Base-by-base conservation (phyloP, 139 green algal genomes). In the Trebouxia sp. region DNA sequence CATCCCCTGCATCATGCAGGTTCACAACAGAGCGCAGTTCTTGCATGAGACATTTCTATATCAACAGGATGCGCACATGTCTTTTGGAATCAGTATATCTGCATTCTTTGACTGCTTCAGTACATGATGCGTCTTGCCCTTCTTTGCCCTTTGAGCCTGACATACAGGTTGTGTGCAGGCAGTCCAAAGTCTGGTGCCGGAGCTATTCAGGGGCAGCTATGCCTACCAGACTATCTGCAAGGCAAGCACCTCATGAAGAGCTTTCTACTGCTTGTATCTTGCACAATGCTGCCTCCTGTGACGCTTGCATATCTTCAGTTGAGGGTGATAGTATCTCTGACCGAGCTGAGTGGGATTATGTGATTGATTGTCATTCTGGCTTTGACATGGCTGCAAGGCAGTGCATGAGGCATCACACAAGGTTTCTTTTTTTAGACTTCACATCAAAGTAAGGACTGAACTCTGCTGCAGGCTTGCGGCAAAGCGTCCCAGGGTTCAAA, bases 141-240 rank as follows among this genome's bases (percentile, higher is more conserved):
- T n/a, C n/a, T n/a, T n/a, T n/a, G n/a, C n/a, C n/a, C n/a, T n/a
- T n/a, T n/a, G n/a, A n/a, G n/a, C n/a, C n/a, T n/a, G n/a, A n/a
- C n/a, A n/a, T n/a, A n/a, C n/a, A n/a, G n/a, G n/a, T n/a, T n/a
- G n/a, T 55, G 48, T 82, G 72, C 86, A 90, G 86, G 84, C 43
- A 10, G 81, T 88, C 0, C 55, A 50, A 4, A 37, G 35, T 12
- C 43, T 93, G 41, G 83, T 95, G 50, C 86, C 83, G 45, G 53
- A 66, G 5, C 83, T 97, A 26, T 97, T 97, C 81, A 70, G 88
- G 0, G 94, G 94, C 6, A 76, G 41, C 48, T 79, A 83, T 43
- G 50, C 39, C 3, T 95, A 95, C 80, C 84, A 92, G 65, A 98
- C 93, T 30, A 88, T 79, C 28, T 98, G 93, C 78, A 81, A 86